Evolutionary conservation across 225 moss, liverwort and hornwort species (phyloP).

Genomic region (Physcomitrellopsis africana): DNA sequence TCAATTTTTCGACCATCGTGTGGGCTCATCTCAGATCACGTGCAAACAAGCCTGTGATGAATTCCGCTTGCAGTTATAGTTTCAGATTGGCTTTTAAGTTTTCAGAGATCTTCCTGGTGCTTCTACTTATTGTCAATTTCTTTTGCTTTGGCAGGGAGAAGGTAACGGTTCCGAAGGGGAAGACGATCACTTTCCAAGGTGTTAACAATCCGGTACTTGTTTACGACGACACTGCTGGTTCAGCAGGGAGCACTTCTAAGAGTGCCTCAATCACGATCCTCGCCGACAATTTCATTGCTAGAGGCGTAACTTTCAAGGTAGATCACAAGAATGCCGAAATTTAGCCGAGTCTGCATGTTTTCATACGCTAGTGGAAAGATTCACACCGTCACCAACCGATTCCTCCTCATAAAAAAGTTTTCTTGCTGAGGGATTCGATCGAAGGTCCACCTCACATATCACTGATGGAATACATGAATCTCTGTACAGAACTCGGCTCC

Average conservation of each 20-base stretch:
- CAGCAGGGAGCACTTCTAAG: conserved; percentile 51
- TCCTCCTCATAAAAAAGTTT: too few species aligned
- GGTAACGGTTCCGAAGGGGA: conserved; percentile 46
- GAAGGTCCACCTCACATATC: neutral
- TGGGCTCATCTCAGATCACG: too few species aligned
- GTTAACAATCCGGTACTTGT: conserved; percentile 34
- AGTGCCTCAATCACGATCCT: conserved; percentile 47
- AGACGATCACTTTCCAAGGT: conserved; percentile 50
- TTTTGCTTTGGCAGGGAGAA: conserved; percentile 39
- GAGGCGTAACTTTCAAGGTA: conserved; percentile 50
- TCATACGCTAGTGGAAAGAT: neutral
- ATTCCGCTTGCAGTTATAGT: too few species aligned
- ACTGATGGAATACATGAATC: neutral
- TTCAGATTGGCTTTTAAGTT: too few species aligned
- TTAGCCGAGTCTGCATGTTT: too few species aligned
- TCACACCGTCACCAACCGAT: neutral
- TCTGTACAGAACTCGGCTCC: conserved; percentile 74
- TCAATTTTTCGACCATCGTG: too few species aligned
- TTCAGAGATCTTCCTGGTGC: too few species aligned
- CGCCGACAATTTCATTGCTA: conserved; percentile 52
- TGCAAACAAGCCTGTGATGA: too few species aligned
- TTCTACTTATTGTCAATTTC: too few species aligned
- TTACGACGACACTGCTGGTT: conserved; percentile 50
- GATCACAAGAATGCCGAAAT: too few species aligned
- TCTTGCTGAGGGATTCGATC: too few species aligned